phyloP scores from a whole-genome alignment of 1,139 yeast species.

The Hansenula sp. region DNA sequence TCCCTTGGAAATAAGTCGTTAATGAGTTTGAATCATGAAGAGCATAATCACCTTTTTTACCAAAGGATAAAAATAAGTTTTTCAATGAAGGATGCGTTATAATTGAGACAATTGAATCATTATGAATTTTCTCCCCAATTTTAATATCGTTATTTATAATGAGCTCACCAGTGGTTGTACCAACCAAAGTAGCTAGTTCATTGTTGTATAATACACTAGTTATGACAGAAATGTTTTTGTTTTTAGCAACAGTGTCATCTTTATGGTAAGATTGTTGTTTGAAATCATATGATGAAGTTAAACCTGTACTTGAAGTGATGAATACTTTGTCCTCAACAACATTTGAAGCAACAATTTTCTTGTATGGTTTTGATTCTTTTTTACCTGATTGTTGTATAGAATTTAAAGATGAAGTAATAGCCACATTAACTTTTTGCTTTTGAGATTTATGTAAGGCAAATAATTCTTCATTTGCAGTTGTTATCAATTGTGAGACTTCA shows the following conservation, averaged over 20 bases:
- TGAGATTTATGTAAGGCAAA: slow-evolving; percentile 40
- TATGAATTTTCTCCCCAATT: slow-evolving; percentile 5
- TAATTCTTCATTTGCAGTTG: slow-evolving; percentile 34
- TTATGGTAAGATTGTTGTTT: slow-evolving; percentile 7
- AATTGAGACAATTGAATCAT: slow-evolving; percentile 23
- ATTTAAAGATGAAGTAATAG: neutral
- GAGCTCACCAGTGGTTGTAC: slow-evolving; percentile 17
- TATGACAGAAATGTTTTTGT: slow-evolving; percentile 8
- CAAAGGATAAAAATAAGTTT: slow-evolving; percentile 2
- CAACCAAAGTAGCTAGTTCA: slow-evolving; percentile 8
- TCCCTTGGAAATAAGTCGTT: neutral
- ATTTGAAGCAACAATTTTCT: neutral
- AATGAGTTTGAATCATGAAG: neutral
- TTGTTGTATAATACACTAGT: slow-evolving; percentile 4
- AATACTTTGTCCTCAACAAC: slow-evolving; percentile 8
- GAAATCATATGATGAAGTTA: slow-evolving; percentile 22
- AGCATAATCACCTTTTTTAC: neutral
- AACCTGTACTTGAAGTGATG: slow-evolving; percentile 23
- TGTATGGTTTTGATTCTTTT: slow-evolving; percentile 16
- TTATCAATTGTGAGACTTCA: slow-evolving; percentile 25
- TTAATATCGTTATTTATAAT: slow-evolving; percentile 8
- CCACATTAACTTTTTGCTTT: slow-evolving; percentile 32
- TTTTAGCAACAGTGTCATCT: slow-evolving; percentile 8
- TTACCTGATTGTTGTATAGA: slow-evolving; percentile 8
- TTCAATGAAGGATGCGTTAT: slow-evolving; percentile 31